A percentile compares a stretch with the other conserved stretches of the same genome.
These are phyloP conservation scores for Claviceps spartinae DNA, from an alignment of 2,329 filamentous ascomycete species.

Conservation along the genomic window DNA sequence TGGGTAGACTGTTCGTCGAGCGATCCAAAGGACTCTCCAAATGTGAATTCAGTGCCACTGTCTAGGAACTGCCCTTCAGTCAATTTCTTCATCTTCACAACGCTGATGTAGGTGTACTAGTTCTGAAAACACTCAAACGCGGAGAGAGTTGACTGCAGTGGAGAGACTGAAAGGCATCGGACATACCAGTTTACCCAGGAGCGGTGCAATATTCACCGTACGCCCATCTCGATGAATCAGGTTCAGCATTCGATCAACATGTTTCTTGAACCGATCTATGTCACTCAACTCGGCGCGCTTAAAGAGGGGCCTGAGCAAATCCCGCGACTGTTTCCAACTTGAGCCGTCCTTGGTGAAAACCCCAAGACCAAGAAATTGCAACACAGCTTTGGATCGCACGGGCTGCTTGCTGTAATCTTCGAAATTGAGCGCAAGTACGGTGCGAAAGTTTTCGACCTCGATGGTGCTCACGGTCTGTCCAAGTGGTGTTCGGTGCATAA, in stretches of 20 bases:
- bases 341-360: constrained; percentile 5
- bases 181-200: constrained; percentile 4
- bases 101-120: background rate
- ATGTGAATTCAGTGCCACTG: constrained; percentile 5
- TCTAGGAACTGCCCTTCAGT: constrained; percentile 2
- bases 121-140: background rate
- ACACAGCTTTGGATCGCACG: background rate
- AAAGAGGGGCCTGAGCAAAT: constrained; percentile 3
- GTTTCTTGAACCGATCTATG: constrained; percentile 4
- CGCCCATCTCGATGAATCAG: constrained; percentile 1
- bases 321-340: constrained; percentile 3
- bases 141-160: background rate
- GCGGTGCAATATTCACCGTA: constrained; percentile 3
- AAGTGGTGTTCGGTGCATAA: constrained; percentile 1
- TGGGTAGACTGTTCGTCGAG: background rate
- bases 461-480: constrained; percentile 1
- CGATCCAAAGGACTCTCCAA: constrained; percentile 3
- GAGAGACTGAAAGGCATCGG: background rate
- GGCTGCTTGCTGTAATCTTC: constrained; percentile 4
- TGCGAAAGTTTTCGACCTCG: constrained; percentile 4
- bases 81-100: background rate
- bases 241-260: constrained; percentile 4
- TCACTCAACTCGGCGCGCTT: constrained; percentile 4
- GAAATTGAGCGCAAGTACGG: constrained; percentile 4
- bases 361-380: constrained; percentile 3